phyloP scores from a whole-genome alignment of 1,284 basidiomycete genomes.

The Amylostereum chailletii region DNA sequence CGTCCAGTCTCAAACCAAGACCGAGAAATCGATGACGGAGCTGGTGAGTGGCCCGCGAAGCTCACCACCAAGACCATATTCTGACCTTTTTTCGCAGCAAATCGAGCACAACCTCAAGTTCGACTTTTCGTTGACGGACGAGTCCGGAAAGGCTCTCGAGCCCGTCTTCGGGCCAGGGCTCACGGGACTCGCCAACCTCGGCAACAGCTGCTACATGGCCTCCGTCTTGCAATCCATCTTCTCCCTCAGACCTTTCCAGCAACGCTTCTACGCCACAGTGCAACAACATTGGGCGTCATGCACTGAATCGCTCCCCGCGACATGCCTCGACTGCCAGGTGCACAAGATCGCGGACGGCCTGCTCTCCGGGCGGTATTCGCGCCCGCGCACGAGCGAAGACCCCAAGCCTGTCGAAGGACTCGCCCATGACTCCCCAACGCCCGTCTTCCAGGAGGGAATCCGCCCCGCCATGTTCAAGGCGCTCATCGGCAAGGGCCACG shows the following conservation, averaged over 20 bases:
- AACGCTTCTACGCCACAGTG: slow-evolving; percentile 58
- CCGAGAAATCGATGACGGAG: slow-evolving; percentile 96
- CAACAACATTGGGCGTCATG: slow-evolving; percentile 61
- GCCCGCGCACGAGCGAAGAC: slow-evolving; percentile 35
- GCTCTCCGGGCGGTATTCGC: slow-evolving; percentile 85
- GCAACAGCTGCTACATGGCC: slow-evolving; percentile 98
- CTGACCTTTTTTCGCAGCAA: slow-evolving; percentile 50
- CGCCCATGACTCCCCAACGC: slow-evolving; percentile 32
- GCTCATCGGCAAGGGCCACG: slow-evolving; percentile 87
- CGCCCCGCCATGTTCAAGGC: slow-evolving; percentile 83
- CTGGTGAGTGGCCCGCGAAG: slow-evolving; percentile 42
- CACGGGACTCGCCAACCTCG: slow-evolving; percentile 89
- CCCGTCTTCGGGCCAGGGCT: slow-evolving; percentile 86
- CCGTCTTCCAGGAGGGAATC: slow-evolving; percentile 82
- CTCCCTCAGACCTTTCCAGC: slow-evolving; percentile 70
- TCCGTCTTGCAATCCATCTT: slow-evolving; percentile 89
- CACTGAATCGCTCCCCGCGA: slow-evolving; percentile 62
- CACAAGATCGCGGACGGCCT: slow-evolving; percentile 90
- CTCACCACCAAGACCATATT: not conserved
- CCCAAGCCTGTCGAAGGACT: slow-evolving; percentile 23
- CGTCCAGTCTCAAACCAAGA: slow-evolving; percentile 79
- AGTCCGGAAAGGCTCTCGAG: slow-evolving; percentile 82
- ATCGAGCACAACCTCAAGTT: slow-evolving; percentile 95
- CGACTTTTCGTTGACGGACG: slow-evolving; percentile 90
- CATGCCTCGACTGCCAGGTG: slow-evolving; percentile 93